phyloP scores from a whole-genome alignment of 2,329 filamentous ascomycete genomes.

The Dryadomyces quercus-mongolicae region DNA sequence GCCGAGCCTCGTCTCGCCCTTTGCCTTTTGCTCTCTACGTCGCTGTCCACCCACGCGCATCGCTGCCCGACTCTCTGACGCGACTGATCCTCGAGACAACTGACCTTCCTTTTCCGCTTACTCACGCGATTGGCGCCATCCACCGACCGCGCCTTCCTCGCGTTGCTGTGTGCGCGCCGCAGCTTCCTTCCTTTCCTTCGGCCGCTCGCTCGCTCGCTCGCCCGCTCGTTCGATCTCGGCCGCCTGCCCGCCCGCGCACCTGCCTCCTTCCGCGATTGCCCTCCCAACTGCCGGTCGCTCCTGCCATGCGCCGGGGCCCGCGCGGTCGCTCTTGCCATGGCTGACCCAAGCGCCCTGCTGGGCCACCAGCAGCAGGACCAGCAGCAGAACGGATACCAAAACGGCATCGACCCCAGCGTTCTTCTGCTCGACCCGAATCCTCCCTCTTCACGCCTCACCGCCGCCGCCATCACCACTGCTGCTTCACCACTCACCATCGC shows the following conservation, averaged over 20 bases:
- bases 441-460: conserved; percentile 5
- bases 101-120: not conserved
- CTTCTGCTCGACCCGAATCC: conserved; percentile 11
- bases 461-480: too few relatives aligned
- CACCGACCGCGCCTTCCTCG: not conserved
- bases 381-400: conserved; percentile 12
- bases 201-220: not conserved
- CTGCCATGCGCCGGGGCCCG: conserved; percentile 17
- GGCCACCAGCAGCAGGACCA: conserved; percentile 6
- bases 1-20: not conserved
- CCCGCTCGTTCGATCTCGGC: not conserved
- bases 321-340: conserved; percentile 18
- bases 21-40: not conserved
- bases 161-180: not conserved
- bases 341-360: conserved; percentile 13
- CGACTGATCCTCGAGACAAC: too few relatives aligned
- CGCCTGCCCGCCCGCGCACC: not conserved
- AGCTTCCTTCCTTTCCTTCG: not conserved
- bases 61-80: not conserved
- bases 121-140: not conserved
- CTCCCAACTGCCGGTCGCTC: conserved; percentile 2
- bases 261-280: not conserved
- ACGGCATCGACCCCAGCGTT: conserved; percentile 13
- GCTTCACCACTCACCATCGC: conserved; percentile 6
- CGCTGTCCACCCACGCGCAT: not conserved